These are phyloP conservation scores for Tricholoma saponaceum DNA, from an alignment of 768 basidiomycete genomes.

Conservation along the genomic window DNA sequence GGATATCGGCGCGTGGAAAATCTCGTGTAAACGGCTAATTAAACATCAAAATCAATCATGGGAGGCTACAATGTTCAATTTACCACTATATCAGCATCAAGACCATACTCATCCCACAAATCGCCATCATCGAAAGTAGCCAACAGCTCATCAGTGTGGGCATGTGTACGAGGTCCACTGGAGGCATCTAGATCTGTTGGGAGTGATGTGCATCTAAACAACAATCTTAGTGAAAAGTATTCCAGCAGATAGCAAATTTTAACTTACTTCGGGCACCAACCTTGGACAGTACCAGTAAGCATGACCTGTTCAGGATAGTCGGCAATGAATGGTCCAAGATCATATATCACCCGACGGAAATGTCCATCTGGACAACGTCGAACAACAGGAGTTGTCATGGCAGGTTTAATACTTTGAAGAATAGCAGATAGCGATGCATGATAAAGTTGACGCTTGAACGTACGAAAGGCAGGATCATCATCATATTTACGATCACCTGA, in stretches of 20 bases:
- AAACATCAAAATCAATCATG: not conserved
- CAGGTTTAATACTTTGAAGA: constrained; percentile 13
- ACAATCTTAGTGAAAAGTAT: constrained; percentile 8
- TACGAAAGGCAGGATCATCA: too few species aligned
- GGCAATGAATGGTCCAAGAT: constrained; percentile 23
- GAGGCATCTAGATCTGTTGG: not conserved
- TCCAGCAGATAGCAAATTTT: constrained; percentile 5
- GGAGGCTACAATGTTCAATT: too few species aligned
- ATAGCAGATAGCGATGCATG: constrained; percentile 12
- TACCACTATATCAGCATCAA: too few species aligned
- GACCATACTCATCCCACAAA: too few species aligned
- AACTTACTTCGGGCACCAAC: constrained; percentile 21
- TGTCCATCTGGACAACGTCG: constrained; percentile 21
- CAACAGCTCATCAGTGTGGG: not conserved
- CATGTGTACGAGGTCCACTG: not conserved
- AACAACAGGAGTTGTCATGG: constrained; percentile 17
- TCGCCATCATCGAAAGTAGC: not conserved
- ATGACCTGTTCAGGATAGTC: constrained; percentile 28
- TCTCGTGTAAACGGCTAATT: not conserved
- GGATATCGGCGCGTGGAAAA: not conserved
- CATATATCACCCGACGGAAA: constrained; percentile 21
- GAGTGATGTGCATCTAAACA: constrained; percentile 11
- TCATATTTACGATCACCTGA: too few species aligned
- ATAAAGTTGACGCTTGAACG: not conserved
- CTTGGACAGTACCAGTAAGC: constrained; percentile 19